Percentiles rank a stretch among this genome's conserved stretches.
These are phyloP conservation scores for Amanita brunnescens DNA, from an alignment of 768 basidiomycete genomes.

Conservation along the genomic window DNA sequence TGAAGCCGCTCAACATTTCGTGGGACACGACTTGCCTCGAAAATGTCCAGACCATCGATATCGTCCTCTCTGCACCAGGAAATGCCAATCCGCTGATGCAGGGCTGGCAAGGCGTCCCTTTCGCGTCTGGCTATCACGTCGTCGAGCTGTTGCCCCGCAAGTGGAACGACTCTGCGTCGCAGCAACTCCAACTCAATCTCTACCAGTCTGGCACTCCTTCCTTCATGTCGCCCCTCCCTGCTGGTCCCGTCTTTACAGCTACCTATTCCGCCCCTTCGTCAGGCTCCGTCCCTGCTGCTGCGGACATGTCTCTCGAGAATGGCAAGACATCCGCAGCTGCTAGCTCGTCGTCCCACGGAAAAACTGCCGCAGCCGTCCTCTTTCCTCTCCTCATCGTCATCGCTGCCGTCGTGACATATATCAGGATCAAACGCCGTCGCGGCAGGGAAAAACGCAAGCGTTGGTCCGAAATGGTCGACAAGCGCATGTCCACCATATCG, in stretches of 20 bases:
- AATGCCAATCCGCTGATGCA: conserved; percentile 37
- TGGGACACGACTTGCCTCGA: conserved; percentile 60
- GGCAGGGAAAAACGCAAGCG: conserved; percentile 43
- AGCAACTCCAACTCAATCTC: conserved; percentile 52
- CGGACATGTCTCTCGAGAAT: conserved; percentile 37
- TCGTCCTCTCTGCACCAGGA: conserved; percentile 55
- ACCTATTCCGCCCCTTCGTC: conserved; percentile 43
- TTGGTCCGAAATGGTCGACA: conserved; percentile 64
- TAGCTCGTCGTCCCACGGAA: conserved; percentile 33
- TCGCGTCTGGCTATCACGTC: conserved; percentile 37
- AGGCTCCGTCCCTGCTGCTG: conserved; percentile 29
- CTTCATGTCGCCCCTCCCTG: conserved; percentile 45
- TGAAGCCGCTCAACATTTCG: conserved; percentile 42
- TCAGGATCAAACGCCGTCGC: conserved; percentile 44
- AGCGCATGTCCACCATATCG: conserved; percentile 77
- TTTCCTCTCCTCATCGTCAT: conserved; percentile 50
- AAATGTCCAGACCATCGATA: conserved; percentile 42
- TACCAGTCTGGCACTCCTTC: conserved; percentile 39
- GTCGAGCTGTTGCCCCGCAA: conserved; percentile 50
- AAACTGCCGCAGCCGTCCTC: conserved; percentile 58
- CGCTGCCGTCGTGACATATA: conserved; percentile 34
- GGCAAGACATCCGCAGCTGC: conserved; percentile 20
- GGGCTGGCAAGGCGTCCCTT: conserved; percentile 47
- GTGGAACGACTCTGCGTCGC: conserved; percentile 53
- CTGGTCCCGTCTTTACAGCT: conserved; percentile 63